Conservation (phyloP, 2,329 filamentous ascomycete genomes). For the Ramichloridium luteum region DNA sequence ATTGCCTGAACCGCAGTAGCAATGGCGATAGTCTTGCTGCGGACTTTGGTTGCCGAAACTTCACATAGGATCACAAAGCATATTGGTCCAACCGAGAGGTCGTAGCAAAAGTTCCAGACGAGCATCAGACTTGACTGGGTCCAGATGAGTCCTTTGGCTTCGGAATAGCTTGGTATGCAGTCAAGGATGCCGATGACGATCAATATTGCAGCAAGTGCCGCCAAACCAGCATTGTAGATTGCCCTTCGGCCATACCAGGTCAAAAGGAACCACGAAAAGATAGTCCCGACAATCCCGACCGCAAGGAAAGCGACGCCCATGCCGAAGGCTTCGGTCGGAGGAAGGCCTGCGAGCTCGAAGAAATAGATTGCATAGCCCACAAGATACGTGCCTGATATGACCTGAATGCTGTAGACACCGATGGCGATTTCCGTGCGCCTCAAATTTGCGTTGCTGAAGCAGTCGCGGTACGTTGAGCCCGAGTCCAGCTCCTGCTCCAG, state of each 20-base stretch:
- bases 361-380: constrained; percentile 38
- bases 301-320: constrained; percentile 32
- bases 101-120: constrained; percentile 26
- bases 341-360: constrained; percentile 33
- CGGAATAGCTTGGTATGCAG: constrained; percentile 23
- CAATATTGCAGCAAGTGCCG: constrained; percentile 24
- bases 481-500: constrained; percentile 29
- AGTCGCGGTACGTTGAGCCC: constrained; percentile 28
- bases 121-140: constrained; percentile 30
- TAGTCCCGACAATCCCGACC: constrained; percentile 32
- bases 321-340: constrained; percentile 28
- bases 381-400: constrained; percentile 31
- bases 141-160: constrained; percentile 25
- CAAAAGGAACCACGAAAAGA: constrained; percentile 30
- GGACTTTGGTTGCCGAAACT: constrained; percentile 26
- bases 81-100: constrained; percentile 27
- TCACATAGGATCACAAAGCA: constrained; percentile 30
- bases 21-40: constrained; percentile 27
- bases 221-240: constrained; percentile 29
- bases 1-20: constrained; percentile 30
- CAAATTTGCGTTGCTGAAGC: constrained; percentile 31
- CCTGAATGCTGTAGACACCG: constrained; percentile 33
- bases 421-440: constrained; percentile 33
- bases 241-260: constrained; percentile 28
- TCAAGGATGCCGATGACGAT: constrained; percentile 30